phyloP scores from a whole-genome alignment of 2,329 filamentous ascomycete species.

The Ceratocystis eucalypticola region DNA sequence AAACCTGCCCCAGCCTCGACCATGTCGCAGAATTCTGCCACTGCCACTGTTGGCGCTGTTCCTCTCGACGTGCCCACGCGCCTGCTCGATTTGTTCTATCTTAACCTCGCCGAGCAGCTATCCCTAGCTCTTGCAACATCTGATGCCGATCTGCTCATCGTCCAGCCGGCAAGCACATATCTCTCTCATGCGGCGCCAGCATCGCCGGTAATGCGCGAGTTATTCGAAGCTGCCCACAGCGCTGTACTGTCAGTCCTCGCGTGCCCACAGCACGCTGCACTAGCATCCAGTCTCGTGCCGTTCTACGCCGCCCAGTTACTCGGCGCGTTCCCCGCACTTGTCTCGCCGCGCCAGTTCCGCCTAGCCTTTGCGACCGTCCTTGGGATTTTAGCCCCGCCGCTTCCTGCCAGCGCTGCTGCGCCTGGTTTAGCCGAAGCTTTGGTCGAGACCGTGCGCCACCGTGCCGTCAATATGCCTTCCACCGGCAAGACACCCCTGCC shows the following conservation, averaged over 20 bases:
- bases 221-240: slow-evolving; percentile 84
- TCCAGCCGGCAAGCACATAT: slow-evolving; percentile 62
- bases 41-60: slow-evolving; percentile 7
- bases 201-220: slow-evolving; percentile 35
- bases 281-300: slow-evolving; percentile 59
- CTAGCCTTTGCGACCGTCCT: slow-evolving; percentile 77
- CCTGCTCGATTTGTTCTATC: slow-evolving; percentile 72
- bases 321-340: slow-evolving; percentile 60
- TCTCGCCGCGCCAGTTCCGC: slow-evolving; percentile 75
- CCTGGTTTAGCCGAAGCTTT: slow-evolving; percentile 68
- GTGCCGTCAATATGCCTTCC: slow-evolving; percentile 44
- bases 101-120: slow-evolving; percentile 76
- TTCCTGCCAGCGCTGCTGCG: slow-evolving; percentile 56
- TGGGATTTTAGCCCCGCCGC: slow-evolving; percentile 68
- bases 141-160: slow-evolving; percentile 57
- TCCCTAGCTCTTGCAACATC: slow-evolving; percentile 53
- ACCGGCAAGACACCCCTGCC: slow-evolving; percentile 30
- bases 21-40: neutral
- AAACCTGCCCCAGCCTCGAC: slow-evolving; percentile 42
- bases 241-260: slow-evolving; percentile 68
- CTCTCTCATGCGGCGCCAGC: slow-evolving; percentile 38
- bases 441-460: slow-evolving; percentile 61
- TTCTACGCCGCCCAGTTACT: slow-evolving; percentile 77
- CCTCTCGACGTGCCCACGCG: slow-evolving; percentile 36
- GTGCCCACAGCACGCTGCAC: slow-evolving; percentile 58